Percentiles rank a stretch among this genome's conserved stretches.
Conservation (phyloP, 2,329 filamentous ascomycete species). For the Teratosphaeria viscida region DNA sequence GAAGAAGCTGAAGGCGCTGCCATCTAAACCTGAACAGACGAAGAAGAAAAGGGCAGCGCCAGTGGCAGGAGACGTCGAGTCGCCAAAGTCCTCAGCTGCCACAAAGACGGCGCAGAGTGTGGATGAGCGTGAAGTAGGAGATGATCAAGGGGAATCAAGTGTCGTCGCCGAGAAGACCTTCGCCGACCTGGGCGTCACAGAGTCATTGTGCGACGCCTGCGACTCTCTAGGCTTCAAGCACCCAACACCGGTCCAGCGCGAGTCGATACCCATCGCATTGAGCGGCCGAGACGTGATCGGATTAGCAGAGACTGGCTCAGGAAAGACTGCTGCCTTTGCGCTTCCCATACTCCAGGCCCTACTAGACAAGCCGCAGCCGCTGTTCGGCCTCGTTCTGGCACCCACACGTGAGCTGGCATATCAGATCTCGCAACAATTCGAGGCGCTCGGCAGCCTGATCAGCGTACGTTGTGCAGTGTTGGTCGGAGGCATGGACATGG, state of each 20-base stretch:
- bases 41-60: not conserved
- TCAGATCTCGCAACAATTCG: slow-evolving; percentile 81
- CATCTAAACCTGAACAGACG: not conserved
- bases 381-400: slow-evolving; percentile 83
- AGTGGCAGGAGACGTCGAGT: not conserved
- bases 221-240: slow-evolving; percentile 67
- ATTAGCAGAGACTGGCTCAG: slow-evolving; percentile 86
- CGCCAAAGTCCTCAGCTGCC: not conserved
- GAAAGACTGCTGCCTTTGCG: slow-evolving; percentile 92
- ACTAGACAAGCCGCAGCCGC: slow-evolving; percentile 72
- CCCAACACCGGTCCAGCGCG: slow-evolving; percentile 79
- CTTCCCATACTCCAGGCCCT: slow-evolving; percentile 85
- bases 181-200: slow-evolving; percentile 67
- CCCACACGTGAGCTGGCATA: slow-evolving; percentile 88
- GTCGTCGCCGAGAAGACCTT: slow-evolving; percentile 47
- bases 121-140: slow-evolving; percentile 17
- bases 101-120: slow-evolving; percentile 9
- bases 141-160: slow-evolving; percentile 24
- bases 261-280: slow-evolving; percentile 74
- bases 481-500: slow-evolving; percentile 93
- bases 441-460: slow-evolving; percentile 77
- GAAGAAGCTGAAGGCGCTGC: not conserved
- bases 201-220: slow-evolving; percentile 83
- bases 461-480: slow-evolving; percentile 70
- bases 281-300: slow-evolving; percentile 81